Conservation (phyloP, 1,139 yeast genomes). For the Saccharomyces hybrid region DNA sequence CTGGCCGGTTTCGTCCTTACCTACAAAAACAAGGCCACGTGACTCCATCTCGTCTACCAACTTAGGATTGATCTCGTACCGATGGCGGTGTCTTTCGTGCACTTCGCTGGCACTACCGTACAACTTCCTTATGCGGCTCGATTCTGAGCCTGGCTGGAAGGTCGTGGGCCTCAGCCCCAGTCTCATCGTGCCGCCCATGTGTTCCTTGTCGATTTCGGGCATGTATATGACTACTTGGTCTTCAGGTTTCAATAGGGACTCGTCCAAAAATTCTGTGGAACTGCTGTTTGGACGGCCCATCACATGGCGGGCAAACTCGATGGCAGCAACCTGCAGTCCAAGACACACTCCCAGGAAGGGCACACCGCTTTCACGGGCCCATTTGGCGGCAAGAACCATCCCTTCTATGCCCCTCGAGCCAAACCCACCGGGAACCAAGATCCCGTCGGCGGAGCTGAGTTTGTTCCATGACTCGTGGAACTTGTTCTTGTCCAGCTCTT, state of each 20-base stretch:
- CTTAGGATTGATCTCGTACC: conserved; percentile 93
- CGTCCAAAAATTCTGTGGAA: conserved; percentile 70
- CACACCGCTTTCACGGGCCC: conserved; percentile 90
- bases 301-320: conserved; percentile 82
- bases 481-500: conserved; percentile 55
- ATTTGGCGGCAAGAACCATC: conserved; percentile 93
- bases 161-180: conserved; percentile 87
- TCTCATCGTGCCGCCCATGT: conserved; percentile 99
- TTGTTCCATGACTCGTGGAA: conserved; percentile 95
- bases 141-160: conserved; percentile 64
- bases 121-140: conserved; percentile 68
- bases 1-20: conserved; percentile 80
- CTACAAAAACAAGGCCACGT: conserved; percentile 80
- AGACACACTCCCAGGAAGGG: conserved; percentile 97
- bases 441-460: conserved; percentile 93
- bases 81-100: conserved; percentile 94
- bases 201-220: conserved; percentile 96
- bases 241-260: conserved; percentile 44
- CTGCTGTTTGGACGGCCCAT: conserved; percentile 64
- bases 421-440: conserved; percentile 97
- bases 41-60: conserved; percentile 62
- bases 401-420: conserved; percentile 98
- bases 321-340: conserved; percentile 95
- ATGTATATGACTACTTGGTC: conserved; percentile 85
- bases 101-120: conserved; percentile 69